A percentile compares a stretch with the other conserved stretches of the same genome.
These are phyloP conservation scores for Hippophae tibetana DNA, from an alignment of 306 rosid genomes.

Conservation along the genomic window DNA sequence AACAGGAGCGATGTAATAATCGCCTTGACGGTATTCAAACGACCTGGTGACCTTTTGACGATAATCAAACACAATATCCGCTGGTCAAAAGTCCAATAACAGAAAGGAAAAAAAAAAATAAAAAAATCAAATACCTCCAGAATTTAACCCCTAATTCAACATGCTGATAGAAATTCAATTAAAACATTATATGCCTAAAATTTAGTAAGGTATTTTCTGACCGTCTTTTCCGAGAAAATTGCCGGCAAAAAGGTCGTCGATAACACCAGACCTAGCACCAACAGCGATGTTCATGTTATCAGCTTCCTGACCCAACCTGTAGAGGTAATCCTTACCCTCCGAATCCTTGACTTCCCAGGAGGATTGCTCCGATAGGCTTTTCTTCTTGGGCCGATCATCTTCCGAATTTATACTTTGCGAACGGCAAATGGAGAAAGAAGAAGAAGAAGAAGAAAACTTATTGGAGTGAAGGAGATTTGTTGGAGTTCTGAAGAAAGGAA, in stretches of 20 bases:
- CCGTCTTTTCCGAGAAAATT: constrained; percentile 84
- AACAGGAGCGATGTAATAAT: constrained; percentile 84
- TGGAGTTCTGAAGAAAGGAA: constrained; percentile 18
- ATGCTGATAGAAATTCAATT: too few relatives aligned
- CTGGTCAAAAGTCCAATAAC: constrained; percentile 20
- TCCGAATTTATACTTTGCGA: constrained; percentile 24
- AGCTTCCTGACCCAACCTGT: constrained; percentile 74
- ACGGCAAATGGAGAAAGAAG: constrained; percentile 18
- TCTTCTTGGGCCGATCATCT: constrained; percentile 16
- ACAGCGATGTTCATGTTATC: constrained; percentile 96
- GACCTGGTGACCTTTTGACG: constrained; percentile 89
- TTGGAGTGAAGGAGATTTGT: neutral
- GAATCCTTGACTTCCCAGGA: constrained; percentile 81
- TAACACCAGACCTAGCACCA: constrained; percentile 78
- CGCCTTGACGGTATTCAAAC: constrained; percentile 75
- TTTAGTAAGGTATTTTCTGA: neutral
- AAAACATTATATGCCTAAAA: too few relatives aligned
- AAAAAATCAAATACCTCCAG: too few relatives aligned
- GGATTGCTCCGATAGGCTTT: constrained; percentile 65
- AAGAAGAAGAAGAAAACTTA: neutral
- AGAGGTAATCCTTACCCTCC: constrained; percentile 73
- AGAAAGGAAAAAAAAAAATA: too few relatives aligned
- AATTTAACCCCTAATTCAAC: too few relatives aligned
- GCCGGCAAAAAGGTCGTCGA: constrained; percentile 75
- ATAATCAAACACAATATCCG: constrained; percentile 92